phyloP scores from a whole-genome alignment of 345 rosid species.

The Eucalyptus cloeziana region DNA sequence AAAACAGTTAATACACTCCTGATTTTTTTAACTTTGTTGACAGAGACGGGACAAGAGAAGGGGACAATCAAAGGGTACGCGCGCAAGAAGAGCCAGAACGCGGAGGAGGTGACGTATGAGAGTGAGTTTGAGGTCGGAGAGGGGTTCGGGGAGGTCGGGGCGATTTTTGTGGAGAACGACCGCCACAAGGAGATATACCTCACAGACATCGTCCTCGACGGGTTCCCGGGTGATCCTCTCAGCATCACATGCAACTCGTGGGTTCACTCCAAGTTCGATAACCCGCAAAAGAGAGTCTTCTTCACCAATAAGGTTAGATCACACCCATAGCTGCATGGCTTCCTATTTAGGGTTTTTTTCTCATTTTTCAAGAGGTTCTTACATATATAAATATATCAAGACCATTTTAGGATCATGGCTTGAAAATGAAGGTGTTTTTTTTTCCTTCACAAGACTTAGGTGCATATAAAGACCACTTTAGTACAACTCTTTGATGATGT shows the following conservation, averaged over 20 bases:
- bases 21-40: not conserved
- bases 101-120: slow-evolving; percentile 29
- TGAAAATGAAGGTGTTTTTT: no score
- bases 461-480: not conserved
- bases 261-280: slow-evolving; percentile 42
- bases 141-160: slow-evolving; percentile 60
- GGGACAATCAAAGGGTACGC: slow-evolving; percentile 29
- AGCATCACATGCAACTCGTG: slow-evolving; percentile 43
- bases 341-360: not conserved
- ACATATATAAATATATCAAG: no score
- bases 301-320: slow-evolving; percentile 43
- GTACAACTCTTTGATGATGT: not conserved
- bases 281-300: slow-evolving; percentile 44
- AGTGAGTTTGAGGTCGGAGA: slow-evolving; percentile 34
- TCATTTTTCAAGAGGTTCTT: no score
- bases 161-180: slow-evolving; percentile 50
- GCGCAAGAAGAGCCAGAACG: slow-evolving; percentile 2
- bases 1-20: not conserved
- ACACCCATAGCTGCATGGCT: not conserved
- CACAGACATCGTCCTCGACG: slow-evolving; percentile 29
- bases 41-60: slow-evolving; percentile 39
- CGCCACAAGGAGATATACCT: slow-evolving; percentile 56
- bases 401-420: no score
- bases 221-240: slow-evolving; percentile 14
- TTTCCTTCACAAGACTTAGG: no score